Base-by-base conservation (phyloP, 1,284 basidiomycete genomes). In the Macrocystidia cucumis region DNA sequence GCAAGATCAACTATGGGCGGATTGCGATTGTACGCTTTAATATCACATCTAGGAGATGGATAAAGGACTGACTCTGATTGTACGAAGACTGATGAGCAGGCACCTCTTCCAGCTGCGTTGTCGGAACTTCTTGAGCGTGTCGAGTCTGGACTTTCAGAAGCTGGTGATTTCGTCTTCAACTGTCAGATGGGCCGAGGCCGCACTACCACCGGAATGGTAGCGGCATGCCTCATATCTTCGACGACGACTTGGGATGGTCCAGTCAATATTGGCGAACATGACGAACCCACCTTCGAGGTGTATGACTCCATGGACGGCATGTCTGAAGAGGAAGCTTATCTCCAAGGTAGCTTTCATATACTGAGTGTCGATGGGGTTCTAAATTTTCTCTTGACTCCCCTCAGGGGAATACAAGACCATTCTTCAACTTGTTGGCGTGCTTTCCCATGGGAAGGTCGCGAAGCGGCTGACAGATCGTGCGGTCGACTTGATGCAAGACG, bases 331-430 rank as follows among this genome's bases (percentile, higher is more conserved):
- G 79, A 88, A 48, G 87, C 85, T 1, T 92, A 91, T 57, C 63
- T 90, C 33, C 81, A 90, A 62, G 91, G 91, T 84, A 43, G 63
- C 42, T 26, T 17, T 23, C 12, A 21, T 6, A n/a, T 35, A n/a
- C 36, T 19, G 36, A 28, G 13, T 34, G 28, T 7, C 9, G 11
- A 30, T 36, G n/a, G 19, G 21, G 39, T 14, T 25, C 12, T 32
- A 22, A 28, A 26, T 33, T n/a, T 9, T 32, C 25, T 23, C 30
- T 37, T 24, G 43, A 14, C 22, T 27, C 14, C 36, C n/a, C 36
- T 6, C 44, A 84, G 95, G 95, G 32, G 95, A 98, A 54, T 99
- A 97, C 68, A 97, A 97, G 62, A 89, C 83, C 2, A 97, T 98
- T 41, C 62, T 99, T 28, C 91, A 96, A 49, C 81, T 99, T 30